Percentiles rank a stretch among this genome's conserved stretches.
Evolutionary conservation across 495 filamentous ascomycete species (phyloP).

Genomic region (Podospora didyma): DNA sequence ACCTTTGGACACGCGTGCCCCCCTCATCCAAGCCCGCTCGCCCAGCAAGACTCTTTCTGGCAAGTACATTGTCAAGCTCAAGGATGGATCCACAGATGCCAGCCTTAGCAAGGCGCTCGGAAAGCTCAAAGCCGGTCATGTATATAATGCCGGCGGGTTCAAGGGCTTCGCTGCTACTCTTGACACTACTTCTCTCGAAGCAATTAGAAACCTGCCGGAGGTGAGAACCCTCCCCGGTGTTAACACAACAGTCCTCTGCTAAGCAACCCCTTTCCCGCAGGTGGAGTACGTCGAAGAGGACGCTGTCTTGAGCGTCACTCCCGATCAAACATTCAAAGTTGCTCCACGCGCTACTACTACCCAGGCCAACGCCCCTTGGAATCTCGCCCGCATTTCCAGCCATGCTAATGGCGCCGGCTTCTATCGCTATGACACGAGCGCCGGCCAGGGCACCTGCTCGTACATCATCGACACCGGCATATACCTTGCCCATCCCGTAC

Average conservation of each 20-base stretch:
- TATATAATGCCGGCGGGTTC: constrained; percentile 37
- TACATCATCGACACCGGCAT: constrained; percentile 63
- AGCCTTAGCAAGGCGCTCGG: constrained; percentile 26
- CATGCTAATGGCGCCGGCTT: constrained; percentile 35
- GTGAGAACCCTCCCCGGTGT: constrained; percentile 14
- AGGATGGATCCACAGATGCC: constrained; percentile 35
- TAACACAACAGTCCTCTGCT: neutral
- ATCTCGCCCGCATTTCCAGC: constrained; percentile 56
- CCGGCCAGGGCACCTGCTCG: constrained; percentile 52
- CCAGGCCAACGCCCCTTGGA: constrained; percentile 53
- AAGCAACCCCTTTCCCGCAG: neutral
- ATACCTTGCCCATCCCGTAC: constrained; percentile 44
- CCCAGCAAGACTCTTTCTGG: constrained; percentile 37
- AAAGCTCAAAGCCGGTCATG: constrained; percentile 29
- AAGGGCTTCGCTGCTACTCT: constrained; percentile 41
- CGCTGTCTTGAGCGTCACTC: constrained; percentile 39
- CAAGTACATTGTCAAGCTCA: constrained; percentile 55
- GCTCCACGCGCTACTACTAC: constrained; percentile 38
- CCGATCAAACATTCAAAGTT: too few relatives aligned
- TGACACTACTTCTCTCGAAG: constrained; percentile 30
- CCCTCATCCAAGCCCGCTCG: constrained; percentile 30
- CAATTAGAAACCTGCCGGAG: constrained; percentile 39
- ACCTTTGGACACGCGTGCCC: too few relatives aligned
- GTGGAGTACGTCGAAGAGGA: constrained; percentile 35
- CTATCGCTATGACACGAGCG: constrained; percentile 58